Evolutionary conservation across 2,329 filamentous ascomycete genomes (phyloP).

Genomic region (Didymella exigua): DNA sequence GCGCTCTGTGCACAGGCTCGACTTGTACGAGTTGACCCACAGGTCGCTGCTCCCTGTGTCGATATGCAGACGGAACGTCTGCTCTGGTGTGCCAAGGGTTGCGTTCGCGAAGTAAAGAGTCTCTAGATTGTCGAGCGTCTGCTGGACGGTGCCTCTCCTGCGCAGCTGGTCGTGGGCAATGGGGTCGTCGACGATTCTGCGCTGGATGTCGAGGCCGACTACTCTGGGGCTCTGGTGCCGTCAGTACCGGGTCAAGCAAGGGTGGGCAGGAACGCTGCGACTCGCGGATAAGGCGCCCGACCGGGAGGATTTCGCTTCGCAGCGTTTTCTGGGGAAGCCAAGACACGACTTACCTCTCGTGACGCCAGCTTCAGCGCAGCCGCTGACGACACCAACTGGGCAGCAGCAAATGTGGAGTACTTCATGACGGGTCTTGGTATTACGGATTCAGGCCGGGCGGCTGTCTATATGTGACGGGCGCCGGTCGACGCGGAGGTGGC

Average conservation of each 20-base stretch:
- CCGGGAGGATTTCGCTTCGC: conserved; percentile 27
- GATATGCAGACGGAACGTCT: conserved; percentile 62
- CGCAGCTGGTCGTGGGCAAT: conserved; percentile 54
- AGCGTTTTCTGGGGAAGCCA: conserved; percentile 26
- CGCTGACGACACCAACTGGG: conserved; percentile 37
- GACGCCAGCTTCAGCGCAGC: conserved; percentile 38
- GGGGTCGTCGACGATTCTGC: conserved; percentile 54
- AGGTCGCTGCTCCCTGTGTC: conserved; percentile 69
- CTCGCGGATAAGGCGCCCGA: not conserved
- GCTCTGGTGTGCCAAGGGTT: conserved; percentile 62
- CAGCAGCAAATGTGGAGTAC: conserved; percentile 35
- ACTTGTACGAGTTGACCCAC: conserved; percentile 69
- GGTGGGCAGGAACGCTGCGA: conserved; percentile 1
- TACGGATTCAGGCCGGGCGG: not conserved
- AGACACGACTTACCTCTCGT: conserved; percentile 43
- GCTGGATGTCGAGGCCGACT: conserved; percentile 58
- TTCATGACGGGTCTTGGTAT: conserved; percentile 33
- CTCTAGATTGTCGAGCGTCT: conserved; percentile 62
- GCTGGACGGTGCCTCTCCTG: conserved; percentile 52
- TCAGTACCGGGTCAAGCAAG: conserved; percentile 16
- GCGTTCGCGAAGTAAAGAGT: conserved; percentile 65
- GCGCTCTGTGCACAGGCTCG: conserved; percentile 61
- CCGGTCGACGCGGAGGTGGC: not conserved
- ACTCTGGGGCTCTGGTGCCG: conserved; percentile 51
- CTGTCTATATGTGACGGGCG: conserved; percentile 11